Base-by-base conservation (phyloP, 2,329 filamentous ascomycete species). In the Fusarium austroafricanum region DNA sequence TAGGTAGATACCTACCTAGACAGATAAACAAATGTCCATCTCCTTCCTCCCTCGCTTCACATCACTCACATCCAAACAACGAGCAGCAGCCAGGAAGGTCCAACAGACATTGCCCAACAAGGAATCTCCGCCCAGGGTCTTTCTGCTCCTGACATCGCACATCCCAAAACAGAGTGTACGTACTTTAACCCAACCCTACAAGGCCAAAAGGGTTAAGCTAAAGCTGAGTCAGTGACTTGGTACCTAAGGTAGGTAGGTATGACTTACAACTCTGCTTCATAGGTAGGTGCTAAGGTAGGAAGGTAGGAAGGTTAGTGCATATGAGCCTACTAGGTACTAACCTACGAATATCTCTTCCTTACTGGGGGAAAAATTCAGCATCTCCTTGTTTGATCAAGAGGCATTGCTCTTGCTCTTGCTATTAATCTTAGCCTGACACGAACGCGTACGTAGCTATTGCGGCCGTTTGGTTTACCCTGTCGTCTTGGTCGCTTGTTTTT, bases 1-100 rank as follows among this genome's bases (percentile, higher is more conserved):
- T 14, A 31, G 29, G 29, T 31, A 31, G 11, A 11, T 14, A n/a
- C n/a, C n/a, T n/a, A n/a, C n/a, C n/a, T n/a, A 31, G 29, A 10
- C 12, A 68, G 62, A 62, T 67, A 67, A 45, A 66, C 61, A 43
- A 65, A 60, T 43, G 31, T 23, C 35, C 35, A 52, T 51, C 29
- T 38, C 29, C 21, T 38, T 64, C 58, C 35, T 64, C 53, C 53
- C 42, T 65, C 43, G 46, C 38, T 53, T 56, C 60, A 42, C 53
- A 44, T 53, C 37, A 28, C 21, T 23, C 21, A 26, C 45, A 51
- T 52, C 35, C 31, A 33, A 55, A 42, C 50, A 40, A 38, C 29
- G 40, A 38, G 31, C 49, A 51, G 31, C 18, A 51, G 26, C 40
- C 37, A 38, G 54, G 55, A 52, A 61, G 39, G 35, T 33, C 37